phyloP scores from a whole-genome alignment of 1,139 yeast genomes.

The Geotrichum fermentans region DNA sequence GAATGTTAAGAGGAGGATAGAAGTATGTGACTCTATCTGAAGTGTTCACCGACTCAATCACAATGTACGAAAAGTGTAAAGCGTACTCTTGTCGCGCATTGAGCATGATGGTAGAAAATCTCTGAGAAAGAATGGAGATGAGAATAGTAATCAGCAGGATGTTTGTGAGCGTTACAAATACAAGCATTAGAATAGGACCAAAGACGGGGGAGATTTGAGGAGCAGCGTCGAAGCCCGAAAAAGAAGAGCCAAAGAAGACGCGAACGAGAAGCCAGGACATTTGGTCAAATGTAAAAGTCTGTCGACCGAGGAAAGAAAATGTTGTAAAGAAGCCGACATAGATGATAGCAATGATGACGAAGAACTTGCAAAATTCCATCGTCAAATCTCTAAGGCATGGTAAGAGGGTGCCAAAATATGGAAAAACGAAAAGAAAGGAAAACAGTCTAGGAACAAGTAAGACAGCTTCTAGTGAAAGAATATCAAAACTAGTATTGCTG shows the following conservation, averaged over 20 bases:
- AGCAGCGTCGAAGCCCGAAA: slow-evolving; percentile 35
- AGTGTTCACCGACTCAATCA: slow-evolving; percentile 33
- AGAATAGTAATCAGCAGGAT: slow-evolving; percentile 34
- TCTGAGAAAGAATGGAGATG: slow-evolving; percentile 35
- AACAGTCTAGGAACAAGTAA: slow-evolving; percentile 35
- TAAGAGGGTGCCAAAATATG: slow-evolving; percentile 36
- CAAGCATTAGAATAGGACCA: slow-evolving; percentile 36
- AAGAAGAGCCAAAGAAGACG: slow-evolving; percentile 36
- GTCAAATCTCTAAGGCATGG: slow-evolving; percentile 35
- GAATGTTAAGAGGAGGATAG: slow-evolving; percentile 36
- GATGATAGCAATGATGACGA: slow-evolving; percentile 33
- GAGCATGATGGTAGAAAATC: slow-evolving; percentile 34
- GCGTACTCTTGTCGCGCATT: slow-evolving; percentile 36
- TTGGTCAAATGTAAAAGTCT: slow-evolving; percentile 27
- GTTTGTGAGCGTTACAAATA: slow-evolving; percentile 33
- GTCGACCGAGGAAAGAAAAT: slow-evolving; percentile 35
- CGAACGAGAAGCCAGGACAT: slow-evolving; percentile 37
- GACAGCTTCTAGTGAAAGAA: slow-evolving; percentile 34
- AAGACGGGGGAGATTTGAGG: slow-evolving; percentile 31
- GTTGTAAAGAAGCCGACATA: slow-evolving; percentile 37
- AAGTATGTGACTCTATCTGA: slow-evolving; percentile 35
- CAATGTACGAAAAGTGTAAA: slow-evolving; percentile 32
- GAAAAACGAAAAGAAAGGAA: slow-evolving; percentile 34
- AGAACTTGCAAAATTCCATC: slow-evolving; percentile 34
- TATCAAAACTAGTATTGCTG: slow-evolving; percentile 31